Evolutionary conservation across 2,329 filamentous ascomycete species (phyloP).

Genomic region (Lecanicillium sp.): DNA sequence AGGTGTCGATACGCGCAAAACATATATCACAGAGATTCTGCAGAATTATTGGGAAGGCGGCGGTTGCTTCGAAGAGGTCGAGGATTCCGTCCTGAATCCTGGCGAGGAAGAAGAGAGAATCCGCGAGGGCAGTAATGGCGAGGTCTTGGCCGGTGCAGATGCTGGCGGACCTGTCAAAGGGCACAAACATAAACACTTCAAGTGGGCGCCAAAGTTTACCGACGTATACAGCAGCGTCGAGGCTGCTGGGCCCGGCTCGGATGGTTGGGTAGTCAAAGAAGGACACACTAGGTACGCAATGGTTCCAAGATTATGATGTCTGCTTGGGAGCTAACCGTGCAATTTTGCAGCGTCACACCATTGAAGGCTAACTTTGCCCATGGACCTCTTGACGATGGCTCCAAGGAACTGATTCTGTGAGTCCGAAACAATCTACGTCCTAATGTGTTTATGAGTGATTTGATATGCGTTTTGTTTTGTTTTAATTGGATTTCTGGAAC

Average conservation of each 20-base stretch:
- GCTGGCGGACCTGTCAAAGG: slow-evolving; percentile 23
- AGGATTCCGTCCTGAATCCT: slow-evolving; percentile 54
- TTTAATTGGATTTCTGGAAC: no score
- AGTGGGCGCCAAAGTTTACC: slow-evolving; percentile 81
- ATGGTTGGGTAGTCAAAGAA: slow-evolving; percentile 87
- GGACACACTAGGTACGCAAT: slow-evolving; percentile 68
- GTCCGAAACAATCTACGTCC: slow-evolving; percentile 31
- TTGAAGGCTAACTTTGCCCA: slow-evolving; percentile 91
- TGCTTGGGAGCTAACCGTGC: not conserved
- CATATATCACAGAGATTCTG: slow-evolving; percentile 77
- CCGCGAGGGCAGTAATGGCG: slow-evolving; percentile 52
- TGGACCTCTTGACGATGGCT: slow-evolving; percentile 49
- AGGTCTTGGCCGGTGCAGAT: slow-evolving; percentile 28
- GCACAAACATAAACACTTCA: slow-evolving; percentile 80
- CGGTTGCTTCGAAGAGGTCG: slow-evolving; percentile 77
- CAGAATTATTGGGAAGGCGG: slow-evolving; percentile 86
- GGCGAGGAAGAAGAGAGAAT: slow-evolving; percentile 67
- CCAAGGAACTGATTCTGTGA: slow-evolving; percentile 76
- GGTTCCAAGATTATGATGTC: not conserved
- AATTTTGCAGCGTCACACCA: slow-evolving; percentile 63
- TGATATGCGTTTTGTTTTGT: not conserved
- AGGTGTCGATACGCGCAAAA: slow-evolving; percentile 61
- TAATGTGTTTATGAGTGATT: not conserved
- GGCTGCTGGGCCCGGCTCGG: slow-evolving; percentile 68
- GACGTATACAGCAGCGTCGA: slow-evolving; percentile 88